Evolutionary conservation across 257 asterid genomes (phyloP).

Genomic region (Solanum appendiculatum): DNA sequence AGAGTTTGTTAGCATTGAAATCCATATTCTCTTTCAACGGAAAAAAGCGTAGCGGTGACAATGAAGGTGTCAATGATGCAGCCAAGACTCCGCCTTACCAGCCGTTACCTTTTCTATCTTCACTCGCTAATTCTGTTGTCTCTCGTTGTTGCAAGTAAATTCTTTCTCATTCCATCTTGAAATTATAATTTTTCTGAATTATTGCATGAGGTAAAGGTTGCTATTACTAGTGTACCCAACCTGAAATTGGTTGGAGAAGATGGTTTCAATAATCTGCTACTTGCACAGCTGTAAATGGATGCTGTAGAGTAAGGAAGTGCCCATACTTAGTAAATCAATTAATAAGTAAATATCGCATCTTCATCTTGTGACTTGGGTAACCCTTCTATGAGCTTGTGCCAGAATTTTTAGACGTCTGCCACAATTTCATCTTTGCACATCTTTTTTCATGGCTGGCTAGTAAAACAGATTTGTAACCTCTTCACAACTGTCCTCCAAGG

Average conservation of each 20-base stretch:
- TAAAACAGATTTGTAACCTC: neutral
- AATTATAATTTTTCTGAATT: no score
- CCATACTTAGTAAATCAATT: neutral
- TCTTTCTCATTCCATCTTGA: neutral
- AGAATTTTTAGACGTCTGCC: neutral
- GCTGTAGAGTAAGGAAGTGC: neutral
- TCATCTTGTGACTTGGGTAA: neutral
- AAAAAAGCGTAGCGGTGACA: constrained; percentile 6
- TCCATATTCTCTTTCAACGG: constrained; percentile 38
- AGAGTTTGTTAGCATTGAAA: constrained; percentile 26
- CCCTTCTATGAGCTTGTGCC: neutral
- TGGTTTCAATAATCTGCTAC: neutral
- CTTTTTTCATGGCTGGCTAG: neutral
- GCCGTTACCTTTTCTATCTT: constrained; percentile 43
- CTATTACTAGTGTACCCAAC: no score
- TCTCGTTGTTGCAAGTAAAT: constrained; percentile 55
- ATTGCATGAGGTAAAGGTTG: no score
- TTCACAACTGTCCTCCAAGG: neutral
- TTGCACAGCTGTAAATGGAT: neutral
- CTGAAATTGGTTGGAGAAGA: neutral
- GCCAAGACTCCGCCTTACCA: constrained; percentile 12
- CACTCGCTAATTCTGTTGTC: constrained; percentile 56
- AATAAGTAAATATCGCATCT: neutral
- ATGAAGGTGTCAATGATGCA: constrained; percentile 4
- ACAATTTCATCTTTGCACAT: neutral